Base-by-base conservation (phyloP, 202 grass and related monocot genomes). In the Brachypodium distachyon region DNA sequence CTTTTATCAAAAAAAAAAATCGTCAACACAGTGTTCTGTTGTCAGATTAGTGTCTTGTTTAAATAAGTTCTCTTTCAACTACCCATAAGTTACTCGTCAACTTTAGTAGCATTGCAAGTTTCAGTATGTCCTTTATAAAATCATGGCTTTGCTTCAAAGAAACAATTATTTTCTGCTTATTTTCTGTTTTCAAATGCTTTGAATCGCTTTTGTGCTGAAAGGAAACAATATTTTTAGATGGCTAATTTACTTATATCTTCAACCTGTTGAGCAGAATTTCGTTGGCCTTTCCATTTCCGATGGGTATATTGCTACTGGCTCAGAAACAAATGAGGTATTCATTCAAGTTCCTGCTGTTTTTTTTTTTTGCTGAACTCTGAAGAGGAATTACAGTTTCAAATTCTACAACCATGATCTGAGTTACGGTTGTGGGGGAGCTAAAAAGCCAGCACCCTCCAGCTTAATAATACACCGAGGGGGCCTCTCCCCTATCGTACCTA, bases 251-350 rank as follows among this genome's bases (percentile, higher is more conserved):
- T 73, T 84, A 51, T 86, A 62, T 44, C n/a, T 54, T 74, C 16
- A 50, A 81, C 23, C 31, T 61, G 25, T 88, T 86, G 63, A 76
- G 56, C 91, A 99, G 96, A 99, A 99, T 75, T 99, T 99, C 81
- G 96, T 99, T 43, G 96, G 96, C 18, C 96, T 99, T 74, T 96
- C 92, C 33, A 87, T 95, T 83, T 96, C 85, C 34, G 96, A 99
- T 83, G 96, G 87, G 61, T 99, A 99, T 79, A 93, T 99, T 77
- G 96, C 96, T 73, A 99, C 96, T 79, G 96, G 96, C 59, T 99
- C 96, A 1, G 92, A 99, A 85, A 95, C 92, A 85, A 99, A 99
- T 90, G 96, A 99, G 96, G 96, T 99, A 87, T 76, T 83, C 19
- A 77, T 74, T 81, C 48, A 47, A 60, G 16, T 60, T 65, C 16